Evolutionary conservation across 306 rosid genomes (phyloP).

Genomic region (Biancaea sappan): DNA sequence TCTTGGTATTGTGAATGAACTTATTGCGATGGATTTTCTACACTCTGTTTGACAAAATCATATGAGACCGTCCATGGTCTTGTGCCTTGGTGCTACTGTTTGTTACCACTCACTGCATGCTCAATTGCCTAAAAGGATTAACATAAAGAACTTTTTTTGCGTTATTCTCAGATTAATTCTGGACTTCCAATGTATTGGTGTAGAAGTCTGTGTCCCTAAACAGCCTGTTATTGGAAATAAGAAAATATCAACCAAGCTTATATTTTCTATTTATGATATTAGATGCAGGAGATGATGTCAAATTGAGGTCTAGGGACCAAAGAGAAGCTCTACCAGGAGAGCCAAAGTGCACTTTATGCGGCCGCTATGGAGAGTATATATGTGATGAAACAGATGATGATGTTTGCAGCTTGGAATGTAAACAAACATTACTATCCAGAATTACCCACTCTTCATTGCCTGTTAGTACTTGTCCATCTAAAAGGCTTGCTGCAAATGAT

Average conservation of each 20-base stretch:
- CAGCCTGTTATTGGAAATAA: not conserved
- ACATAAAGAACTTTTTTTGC: not conserved
- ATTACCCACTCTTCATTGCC: slow-evolving; percentile 32
- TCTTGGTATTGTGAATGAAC: not conserved
- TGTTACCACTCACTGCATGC: not conserved
- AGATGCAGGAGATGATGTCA: slow-evolving; percentile 50
- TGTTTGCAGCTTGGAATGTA: slow-evolving; percentile 86
- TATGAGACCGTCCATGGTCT: not conserved
- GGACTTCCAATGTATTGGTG: slow-evolving; percentile 11
- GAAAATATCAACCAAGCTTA: slow-evolving; percentile 14
- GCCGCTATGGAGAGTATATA: slow-evolving; percentile 86
- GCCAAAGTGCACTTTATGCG: slow-evolving; percentile 70
- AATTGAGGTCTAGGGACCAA: slow-evolving; percentile 62
- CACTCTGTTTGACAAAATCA: not conserved
- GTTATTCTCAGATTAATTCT: not conserved
- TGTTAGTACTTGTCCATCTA: slow-evolving; percentile 34
- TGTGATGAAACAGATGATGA: slow-evolving; percentile 84
- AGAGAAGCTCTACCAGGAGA: slow-evolving; percentile 74
- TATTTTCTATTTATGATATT: slow-evolving; percentile 17
- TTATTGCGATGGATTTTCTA: not conserved
- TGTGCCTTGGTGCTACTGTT: not conserved
- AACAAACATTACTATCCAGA: slow-evolving; percentile 54
- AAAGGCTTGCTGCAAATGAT: slow-evolving; percentile 58
- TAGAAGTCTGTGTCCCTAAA: not conserved
- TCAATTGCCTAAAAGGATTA: not conserved